Conservation (phyloP, 129 eudicot species). For the Sambucus nigra region DNA sequence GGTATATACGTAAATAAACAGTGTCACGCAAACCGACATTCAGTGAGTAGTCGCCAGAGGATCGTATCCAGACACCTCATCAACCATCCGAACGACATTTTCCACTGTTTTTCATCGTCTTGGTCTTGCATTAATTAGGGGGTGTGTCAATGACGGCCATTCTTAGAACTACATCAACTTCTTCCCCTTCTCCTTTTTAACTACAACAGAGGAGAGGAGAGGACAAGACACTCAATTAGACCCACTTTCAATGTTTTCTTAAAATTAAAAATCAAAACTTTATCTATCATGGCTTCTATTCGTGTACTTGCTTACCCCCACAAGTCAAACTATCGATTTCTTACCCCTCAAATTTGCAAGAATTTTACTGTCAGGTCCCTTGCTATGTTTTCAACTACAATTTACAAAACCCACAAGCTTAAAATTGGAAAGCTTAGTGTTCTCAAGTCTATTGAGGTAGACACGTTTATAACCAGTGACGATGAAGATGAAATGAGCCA, state of each 20-base stretch:
- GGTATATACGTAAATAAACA: too few relatives aligned
- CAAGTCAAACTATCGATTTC: slow-evolving; percentile 9
- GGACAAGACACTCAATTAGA: too few relatives aligned
- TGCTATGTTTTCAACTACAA: slow-evolving; percentile 18
- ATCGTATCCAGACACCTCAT: too few relatives aligned
- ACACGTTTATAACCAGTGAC: slow-evolving; percentile 48
- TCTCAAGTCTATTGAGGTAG: slow-evolving; percentile 51
- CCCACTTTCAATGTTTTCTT: too few relatives aligned
- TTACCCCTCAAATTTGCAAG: slow-evolving; percentile 1
- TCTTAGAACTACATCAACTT: not conserved
- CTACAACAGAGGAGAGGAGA: too few relatives aligned
- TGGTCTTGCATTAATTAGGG: too few relatives aligned
- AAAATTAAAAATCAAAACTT: too few relatives aligned
- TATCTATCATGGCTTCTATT: slow-evolving; percentile 24
- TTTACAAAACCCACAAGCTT: slow-evolving; percentile 9
- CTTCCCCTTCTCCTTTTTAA: too few relatives aligned
- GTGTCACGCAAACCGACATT: too few relatives aligned
- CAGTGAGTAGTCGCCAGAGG: too few relatives aligned
- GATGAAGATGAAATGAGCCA: slow-evolving; percentile 89
- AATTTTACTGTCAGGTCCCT: slow-evolving; percentile 16
- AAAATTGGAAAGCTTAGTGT: slow-evolving; percentile 26
- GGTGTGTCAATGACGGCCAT: slow-evolving; percentile 1
- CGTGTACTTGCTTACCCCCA: slow-evolving; percentile 17
- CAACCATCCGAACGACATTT: too few relatives aligned
- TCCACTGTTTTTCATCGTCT: too few relatives aligned